Percentiles rank a stretch among this genome's conserved stretches.
Conservation (phyloP, 345 rosid genomes). For the Noccaea caerulescens region DNA sequence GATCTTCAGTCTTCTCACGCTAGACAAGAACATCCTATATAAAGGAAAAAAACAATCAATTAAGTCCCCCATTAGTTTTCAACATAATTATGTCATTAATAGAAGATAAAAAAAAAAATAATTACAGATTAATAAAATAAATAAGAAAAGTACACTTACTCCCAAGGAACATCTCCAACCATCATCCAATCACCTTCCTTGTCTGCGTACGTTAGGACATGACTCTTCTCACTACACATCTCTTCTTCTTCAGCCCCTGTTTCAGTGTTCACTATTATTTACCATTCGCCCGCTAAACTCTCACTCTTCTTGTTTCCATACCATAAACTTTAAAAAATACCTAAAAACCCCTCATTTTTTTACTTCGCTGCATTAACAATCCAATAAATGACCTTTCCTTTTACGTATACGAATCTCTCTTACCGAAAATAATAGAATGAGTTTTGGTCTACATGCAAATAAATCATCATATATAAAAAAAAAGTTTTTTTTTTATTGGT, state of each 20-base stretch:
- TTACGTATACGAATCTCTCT: background rate
- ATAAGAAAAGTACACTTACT: conserved; percentile 32
- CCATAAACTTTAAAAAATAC: background rate
- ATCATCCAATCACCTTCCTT: conserved; percentile 51
- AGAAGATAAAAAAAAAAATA: background rate
- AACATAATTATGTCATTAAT: conserved; percentile 26
- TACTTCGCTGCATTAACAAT: background rate
- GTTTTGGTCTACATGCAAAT: conserved; percentile 3
- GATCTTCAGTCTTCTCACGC: conserved; percentile 49
- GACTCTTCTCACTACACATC: conserved; percentile 46
- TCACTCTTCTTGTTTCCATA: conserved; percentile 12
- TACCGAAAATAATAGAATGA: background rate
- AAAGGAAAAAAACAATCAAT: background rate
- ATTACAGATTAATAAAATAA: background rate
- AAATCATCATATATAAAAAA: too few relatives aligned
- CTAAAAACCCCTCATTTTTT: background rate
- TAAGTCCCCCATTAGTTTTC: conserved; percentile 4
- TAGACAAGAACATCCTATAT: conserved; percentile 48
- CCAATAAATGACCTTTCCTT: background rate
- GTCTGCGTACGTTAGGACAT: conserved; percentile 48
- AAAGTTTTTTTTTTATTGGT: too few relatives aligned
- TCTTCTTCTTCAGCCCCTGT: conserved; percentile 51
- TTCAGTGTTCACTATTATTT: conserved; percentile 20
- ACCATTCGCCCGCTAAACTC: conserved; percentile 5
- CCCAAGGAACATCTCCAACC: conserved; percentile 52